Evolutionary conservation across 2,329 filamentous ascomycete genomes (phyloP), one percentile per base, ranked within the genome.

Genomic region (Colletotrichum sp.): DNA sequence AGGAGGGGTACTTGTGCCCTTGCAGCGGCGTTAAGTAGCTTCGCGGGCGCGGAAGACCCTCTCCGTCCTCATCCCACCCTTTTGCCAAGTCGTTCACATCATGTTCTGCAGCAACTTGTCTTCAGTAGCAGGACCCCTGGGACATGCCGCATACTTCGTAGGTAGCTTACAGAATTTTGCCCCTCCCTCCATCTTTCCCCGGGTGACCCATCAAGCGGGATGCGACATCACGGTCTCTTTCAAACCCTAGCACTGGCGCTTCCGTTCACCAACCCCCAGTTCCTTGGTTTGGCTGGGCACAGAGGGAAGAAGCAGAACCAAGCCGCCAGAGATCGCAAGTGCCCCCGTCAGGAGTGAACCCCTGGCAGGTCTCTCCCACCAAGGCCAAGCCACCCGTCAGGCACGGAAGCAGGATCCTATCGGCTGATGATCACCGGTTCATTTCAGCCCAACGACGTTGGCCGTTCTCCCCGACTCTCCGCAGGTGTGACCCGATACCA

Each of bases 381-480:
- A 13, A 3, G 27, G 9, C 63, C 32, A 59, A 68, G 32, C 16
- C 55, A 72, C 65, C 30, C 27, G 27, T 76, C 61, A 69, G 70
- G 74, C 74, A 76, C 70, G 49, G 30, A 73, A 39, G 64, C 70
- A 62, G 57, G 29, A 29, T 15, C 70, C 59, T 36, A 63, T 65
- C 44, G 70, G 71, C 64, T 63, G 64, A 76, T 66, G 70, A 74
- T 76, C 74, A 61, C 34, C 64, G 44, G 64, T 52, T 73, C 64
- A 55, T 73, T 76, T 69, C 74, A 69, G 74, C 74, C 74, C 74
- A 69, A 76, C 61, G 27, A 63, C 36, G 32, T 59, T 30, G n/a
- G 62, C 62, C 39, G 25, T 27, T 32, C 39, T 25, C 27, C 22
- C 44, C 44, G n/a, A 52, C 44, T 11, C 11, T 52, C 44, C 44